Evolutionary conservation across 2,329 filamentous ascomycete species (phyloP).

Genomic region (Fulvia fulva): DNA sequence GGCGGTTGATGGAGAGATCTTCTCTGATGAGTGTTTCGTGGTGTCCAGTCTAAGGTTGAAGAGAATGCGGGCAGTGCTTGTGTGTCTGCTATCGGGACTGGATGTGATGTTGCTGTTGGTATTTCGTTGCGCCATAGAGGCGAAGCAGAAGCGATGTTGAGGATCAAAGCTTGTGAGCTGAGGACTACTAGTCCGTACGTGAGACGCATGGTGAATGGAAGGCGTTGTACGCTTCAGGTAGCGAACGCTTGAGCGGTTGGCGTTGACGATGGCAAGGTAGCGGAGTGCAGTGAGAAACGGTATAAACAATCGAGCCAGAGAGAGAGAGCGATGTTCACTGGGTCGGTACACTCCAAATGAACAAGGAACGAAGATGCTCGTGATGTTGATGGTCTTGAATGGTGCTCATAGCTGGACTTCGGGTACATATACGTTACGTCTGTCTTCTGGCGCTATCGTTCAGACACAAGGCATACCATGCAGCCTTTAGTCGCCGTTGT

Average conservation of each 20-base stretch:
- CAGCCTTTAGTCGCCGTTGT: background rate
- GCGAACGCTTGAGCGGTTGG: background rate
- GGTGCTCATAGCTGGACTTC: background rate
- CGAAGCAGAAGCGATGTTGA: background rate
- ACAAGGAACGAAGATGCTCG: background rate
- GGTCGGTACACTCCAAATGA: too few relatives aligned
- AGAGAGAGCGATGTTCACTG: background rate
- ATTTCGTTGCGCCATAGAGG: background rate
- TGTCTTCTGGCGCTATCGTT: background rate
- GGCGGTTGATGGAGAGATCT: background rate
- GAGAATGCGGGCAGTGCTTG: background rate
- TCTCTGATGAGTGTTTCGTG: background rate
- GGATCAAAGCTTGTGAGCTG: background rate
- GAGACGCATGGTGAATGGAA: background rate
- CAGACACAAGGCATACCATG: background rate
- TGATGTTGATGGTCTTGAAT: background rate
- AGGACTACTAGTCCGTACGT: background rate
- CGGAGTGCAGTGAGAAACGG: too few relatives aligned
- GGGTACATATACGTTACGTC: background rate
- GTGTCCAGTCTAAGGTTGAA: background rate
- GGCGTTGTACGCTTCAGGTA: background rate
- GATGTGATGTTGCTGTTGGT: too few relatives aligned
- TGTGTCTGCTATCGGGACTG: background rate
- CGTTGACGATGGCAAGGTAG: too few relatives aligned
- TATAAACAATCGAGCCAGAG: too few relatives aligned